Base-by-base conservation (phyloP, 129 eudicot genomes). In the Apium graveolens region DNA sequence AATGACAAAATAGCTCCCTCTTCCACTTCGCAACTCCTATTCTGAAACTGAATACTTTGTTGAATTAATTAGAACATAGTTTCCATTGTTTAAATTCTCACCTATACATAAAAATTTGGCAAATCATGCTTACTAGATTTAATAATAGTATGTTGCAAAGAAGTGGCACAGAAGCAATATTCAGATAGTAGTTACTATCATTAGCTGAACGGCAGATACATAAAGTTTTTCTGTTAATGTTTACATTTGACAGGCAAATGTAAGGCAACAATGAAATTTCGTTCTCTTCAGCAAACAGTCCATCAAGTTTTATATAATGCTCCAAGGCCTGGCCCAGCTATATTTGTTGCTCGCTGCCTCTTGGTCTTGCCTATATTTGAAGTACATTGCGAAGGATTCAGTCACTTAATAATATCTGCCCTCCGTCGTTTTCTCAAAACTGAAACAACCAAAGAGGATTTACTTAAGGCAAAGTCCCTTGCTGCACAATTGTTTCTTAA, bases 381-480 rank as follows among this genome's bases (percentile, higher is more conserved):
- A 72, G 78, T 86, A 66, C 27, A 90, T 39, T 85, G 93, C 79
- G 97, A 90, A 38, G 99, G 97, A 71, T 83, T 92, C 78, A 86
- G 96, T 82, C 97, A 92, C 82, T 82, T 96, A 82, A 81, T 96
- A 83, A 78, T 90, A 81, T 84, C 97, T 41, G 88, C 97, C 73
- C 89, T 96, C 73, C 88, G 91, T 26, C 97, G 90, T 68, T 84
- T 83, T 43, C 77, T 92, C 43, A 89, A 87, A 85, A 77, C 32
- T 27, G 90, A 90, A 78, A 84, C 85, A 66, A 73, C 86, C 46
- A 78, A 80, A 11, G 85, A 89, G 82, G 97, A 92, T 78, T 66
- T 82, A 72, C 73, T 45, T 42, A 85, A 85, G 66, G 95, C 97
- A 70, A 86, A 86, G 86, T 31, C 75, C 34, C 78, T 86, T 65